Percentiles rank a stretch among this genome's conserved stretches.
phyloP scores from a whole-genome alignment of 441 rosid genomes.

The Erodium trifolium region DNA sequence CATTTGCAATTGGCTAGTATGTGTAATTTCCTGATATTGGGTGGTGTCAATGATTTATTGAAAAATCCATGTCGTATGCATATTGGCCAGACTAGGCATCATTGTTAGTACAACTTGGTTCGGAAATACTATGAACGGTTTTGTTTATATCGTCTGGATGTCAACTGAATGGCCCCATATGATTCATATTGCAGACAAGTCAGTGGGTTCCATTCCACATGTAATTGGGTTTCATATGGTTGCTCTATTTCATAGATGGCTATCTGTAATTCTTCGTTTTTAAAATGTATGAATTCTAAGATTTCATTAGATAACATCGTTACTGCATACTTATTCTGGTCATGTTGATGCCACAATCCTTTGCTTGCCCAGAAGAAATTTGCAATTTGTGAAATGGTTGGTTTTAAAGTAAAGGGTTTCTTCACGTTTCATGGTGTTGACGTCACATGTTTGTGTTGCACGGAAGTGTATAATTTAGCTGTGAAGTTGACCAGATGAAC shows the following conservation, averaged over 20 bases:
- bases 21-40: background rate
- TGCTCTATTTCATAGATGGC: background rate
- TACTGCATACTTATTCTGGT: background rate
- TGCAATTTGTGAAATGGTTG: background rate
- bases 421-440: background rate
- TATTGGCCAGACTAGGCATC: background rate
- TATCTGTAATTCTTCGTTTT: background rate
- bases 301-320: background rate
- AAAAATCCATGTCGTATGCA: background rate
- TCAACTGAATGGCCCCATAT: background rate
- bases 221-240: background rate
- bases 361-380: background rate
- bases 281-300: no score
- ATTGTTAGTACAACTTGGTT: background rate
- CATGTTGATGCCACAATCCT: background rate
- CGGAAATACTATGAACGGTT: background rate
- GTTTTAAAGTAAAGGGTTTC: background rate
- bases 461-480: background rate
- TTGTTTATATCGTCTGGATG: background rate
- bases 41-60: background rate
- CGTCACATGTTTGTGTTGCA: background rate
- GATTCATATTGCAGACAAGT: background rate
- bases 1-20: background rate
- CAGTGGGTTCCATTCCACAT: background rate
- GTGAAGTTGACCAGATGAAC: background rate